Evolutionary conservation across 2,329 filamentous ascomycete species (phyloP).

Genomic region (Tolypocladium cylindrosporum): DNA sequence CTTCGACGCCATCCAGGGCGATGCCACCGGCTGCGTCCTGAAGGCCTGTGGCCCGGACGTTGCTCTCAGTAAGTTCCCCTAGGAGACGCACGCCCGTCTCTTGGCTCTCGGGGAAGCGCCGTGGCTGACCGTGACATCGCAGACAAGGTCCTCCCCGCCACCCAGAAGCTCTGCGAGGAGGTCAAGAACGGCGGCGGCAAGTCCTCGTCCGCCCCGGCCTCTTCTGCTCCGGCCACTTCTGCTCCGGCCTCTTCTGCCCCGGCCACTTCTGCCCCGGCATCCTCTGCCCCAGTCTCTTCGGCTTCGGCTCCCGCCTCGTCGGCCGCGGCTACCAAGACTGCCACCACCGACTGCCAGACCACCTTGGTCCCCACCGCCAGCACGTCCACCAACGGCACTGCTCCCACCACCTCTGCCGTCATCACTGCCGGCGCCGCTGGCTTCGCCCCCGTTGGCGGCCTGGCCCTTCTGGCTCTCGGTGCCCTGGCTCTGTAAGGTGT

Average conservation of each 20-base stretch:
- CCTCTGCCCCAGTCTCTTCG: slow-evolving; percentile 1
- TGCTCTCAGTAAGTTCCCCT: slow-evolving; percentile 18
- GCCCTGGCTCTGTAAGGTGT: slow-evolving; percentile 25
- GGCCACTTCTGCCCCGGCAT: slow-evolving; percentile 1
- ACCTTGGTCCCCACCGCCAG: slow-evolving; percentile 5
- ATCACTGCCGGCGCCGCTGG: slow-evolving; percentile 19
- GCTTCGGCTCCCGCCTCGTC: slow-evolving; percentile 3
- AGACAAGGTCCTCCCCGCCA: slow-evolving; percentile 21
- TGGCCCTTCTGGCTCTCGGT: slow-evolving; percentile 21
- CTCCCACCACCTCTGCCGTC: slow-evolving; percentile 2
- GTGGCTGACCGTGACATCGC: neutral
- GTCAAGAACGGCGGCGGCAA: neutral
- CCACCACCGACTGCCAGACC: slow-evolving; percentile 6
- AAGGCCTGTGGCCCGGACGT: slow-evolving; percentile 16
- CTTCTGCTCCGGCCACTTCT: neutral
- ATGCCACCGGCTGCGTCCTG: slow-evolving; percentile 18
- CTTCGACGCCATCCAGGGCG: slow-evolving; percentile 13
- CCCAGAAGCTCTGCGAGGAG: slow-evolving; percentile 12
- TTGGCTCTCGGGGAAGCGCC: no score
- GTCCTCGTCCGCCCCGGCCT: neutral
- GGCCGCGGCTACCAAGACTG: slow-evolving; percentile 4
- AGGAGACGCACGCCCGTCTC: no score
- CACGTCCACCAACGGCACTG: slow-evolving; percentile 8
- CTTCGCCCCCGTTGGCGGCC: slow-evolving; percentile 18
- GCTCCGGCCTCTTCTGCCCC: slow-evolving; percentile 3